Conservation (phyloP, 2,329 filamentous ascomycete genomes). For the Diplocarpon rosae region DNA sequence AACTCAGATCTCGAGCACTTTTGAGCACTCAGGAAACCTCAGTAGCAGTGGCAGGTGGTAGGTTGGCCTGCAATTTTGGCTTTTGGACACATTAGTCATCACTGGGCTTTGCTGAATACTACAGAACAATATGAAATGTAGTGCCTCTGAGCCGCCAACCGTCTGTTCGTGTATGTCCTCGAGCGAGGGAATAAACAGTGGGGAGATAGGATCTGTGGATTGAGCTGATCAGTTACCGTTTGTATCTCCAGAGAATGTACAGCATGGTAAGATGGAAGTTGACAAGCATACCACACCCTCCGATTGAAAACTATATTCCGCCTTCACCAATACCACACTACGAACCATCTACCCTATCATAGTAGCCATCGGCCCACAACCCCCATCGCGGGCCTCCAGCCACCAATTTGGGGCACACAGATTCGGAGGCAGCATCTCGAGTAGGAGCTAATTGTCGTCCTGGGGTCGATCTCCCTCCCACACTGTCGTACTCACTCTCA, state of each 20-base stretch:
- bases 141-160: background rate
- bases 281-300: constrained; percentile 23
- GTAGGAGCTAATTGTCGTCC: constrained; percentile 26
- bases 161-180: background rate
- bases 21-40: constrained; percentile 2
- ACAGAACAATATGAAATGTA: background rate
- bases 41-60: constrained; percentile 11
- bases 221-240: background rate
- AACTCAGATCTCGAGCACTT: background rate
- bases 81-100: constrained; percentile 30
- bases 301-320: constrained; percentile 30
- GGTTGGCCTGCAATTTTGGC: constrained; percentile 31
- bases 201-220: background rate
- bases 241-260: background rate
- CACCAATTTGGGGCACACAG: constrained; percentile 3
- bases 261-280: background rate
- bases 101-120: constrained; percentile 20
- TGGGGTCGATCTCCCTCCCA: constrained; percentile 10
- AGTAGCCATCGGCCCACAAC: constrained; percentile 8
- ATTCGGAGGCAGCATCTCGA: constrained; percentile 19
- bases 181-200: background rate
- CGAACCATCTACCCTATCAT: constrained; percentile 8
- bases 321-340: constrained; percentile 19
- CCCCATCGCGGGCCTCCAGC: constrained; percentile 12
- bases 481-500: constrained; percentile 4